Conservation (phyloP, 331 rosid genomes). For the Acacia pycnantha region DNA sequence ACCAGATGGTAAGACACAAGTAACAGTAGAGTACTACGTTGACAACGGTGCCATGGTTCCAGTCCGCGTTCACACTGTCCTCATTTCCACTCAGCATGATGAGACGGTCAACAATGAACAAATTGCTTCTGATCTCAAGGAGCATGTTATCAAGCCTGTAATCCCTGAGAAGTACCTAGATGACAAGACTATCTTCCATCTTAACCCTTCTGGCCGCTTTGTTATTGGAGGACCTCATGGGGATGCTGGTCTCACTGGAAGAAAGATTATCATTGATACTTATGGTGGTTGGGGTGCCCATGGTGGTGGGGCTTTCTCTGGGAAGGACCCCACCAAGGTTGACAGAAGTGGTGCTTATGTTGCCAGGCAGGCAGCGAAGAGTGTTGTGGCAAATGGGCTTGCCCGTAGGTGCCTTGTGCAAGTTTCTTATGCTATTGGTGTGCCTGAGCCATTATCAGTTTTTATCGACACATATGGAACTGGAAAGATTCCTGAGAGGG, state of each 20-base stretch:
- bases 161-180: slow-evolving; percentile 67
- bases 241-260: slow-evolving; percentile 75
- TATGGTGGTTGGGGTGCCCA: slow-evolving; percentile 82
- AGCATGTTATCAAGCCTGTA: slow-evolving; percentile 72
- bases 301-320: slow-evolving; percentile 81
- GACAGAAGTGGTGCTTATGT: slow-evolving; percentile 77
- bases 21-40: slow-evolving; percentile 63
- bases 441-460: slow-evolving; percentile 67
- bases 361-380: slow-evolving; percentile 74
- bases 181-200: slow-evolving; percentile 69
- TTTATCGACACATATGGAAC: slow-evolving; percentile 54
- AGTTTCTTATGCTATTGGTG: slow-evolving; percentile 74
- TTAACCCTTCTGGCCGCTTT: slow-evolving; percentile 74
- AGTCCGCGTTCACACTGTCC: slow-evolving; percentile 66
- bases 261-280: slow-evolving; percentile 74
- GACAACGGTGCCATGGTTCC: slow-evolving; percentile 72
- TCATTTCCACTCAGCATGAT: slow-evolving; percentile 72
- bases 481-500: slow-evolving; percentile 70
- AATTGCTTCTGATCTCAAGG: slow-evolving; percentile 71
- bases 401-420: slow-evolving; percentile 72
- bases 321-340: slow-evolving; percentile 77
- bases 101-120: slow-evolving; percentile 73
- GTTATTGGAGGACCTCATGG: slow-evolving; percentile 79
- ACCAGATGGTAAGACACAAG: slow-evolving; percentile 80
- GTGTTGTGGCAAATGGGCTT: slow-evolving; percentile 64